Base-by-base conservation (phyloP, 108 stramenopile genomes). In the Nannochloropsis gaditana region DNA sequence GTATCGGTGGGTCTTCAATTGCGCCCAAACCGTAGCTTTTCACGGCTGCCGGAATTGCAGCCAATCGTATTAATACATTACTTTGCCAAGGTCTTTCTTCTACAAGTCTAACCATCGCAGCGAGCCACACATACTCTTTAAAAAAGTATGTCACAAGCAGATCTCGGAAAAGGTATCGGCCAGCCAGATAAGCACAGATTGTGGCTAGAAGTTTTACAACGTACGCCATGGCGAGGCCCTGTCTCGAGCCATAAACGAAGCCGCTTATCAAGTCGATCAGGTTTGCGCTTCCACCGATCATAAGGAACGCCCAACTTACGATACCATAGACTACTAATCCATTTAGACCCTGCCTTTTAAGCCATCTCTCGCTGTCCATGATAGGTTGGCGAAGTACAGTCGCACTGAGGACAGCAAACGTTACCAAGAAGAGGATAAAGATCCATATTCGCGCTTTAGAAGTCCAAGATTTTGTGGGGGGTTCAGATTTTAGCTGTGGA, bases 81-180 rank as follows among this genome's bases (percentile, higher is more conserved):
- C 59, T 73, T 73, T 73, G 59, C 59, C 59, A 73, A n/a, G 59
- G 59, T n/a, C 59, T 15, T 73, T 73, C 59, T n/a, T 73, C 59
- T n/a, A 73, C 59, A n/a, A 73, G 59, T 0, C n/a, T 73, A n/a
- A 2, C 59, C 59, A 73, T 73, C 59, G 59, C 59, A 8, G 59
- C 59, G 15, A 73, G n/a, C 59, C 59, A 73, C n/a, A 73, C 59
- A n/a, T 73, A 73, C n/a, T 73, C 59, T 73, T 8, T 73, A 73
- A 73, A 73, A n/a, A 73, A 73, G 59, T 73, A 73, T 15, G 15
- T 73, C 59, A 73, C n/a, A 6, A 73, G 59, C 59, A 73, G 15
- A n/a, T 73, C 59, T 15, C 59, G 59, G 19, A 73, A 73, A 6
- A 73, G 59, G n/a, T 73, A 73, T n/a, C 59, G 2, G 15, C 59